phyloP scores from a whole-genome alignment of 345 rosid genomes.

The Gossypium longicalyx region DNA sequence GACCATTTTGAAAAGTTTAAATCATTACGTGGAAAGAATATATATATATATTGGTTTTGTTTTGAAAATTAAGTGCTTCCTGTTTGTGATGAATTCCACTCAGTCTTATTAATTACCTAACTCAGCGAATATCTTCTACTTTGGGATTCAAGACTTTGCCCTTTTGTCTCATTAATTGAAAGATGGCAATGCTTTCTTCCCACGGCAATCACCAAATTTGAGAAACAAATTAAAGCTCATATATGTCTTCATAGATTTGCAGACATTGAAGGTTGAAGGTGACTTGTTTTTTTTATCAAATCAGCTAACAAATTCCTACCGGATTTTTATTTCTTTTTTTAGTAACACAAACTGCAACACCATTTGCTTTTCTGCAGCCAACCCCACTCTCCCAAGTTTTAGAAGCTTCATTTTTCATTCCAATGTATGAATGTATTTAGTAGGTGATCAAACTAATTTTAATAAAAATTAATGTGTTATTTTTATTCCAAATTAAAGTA shows the following conservation, averaged over 20 bases:
- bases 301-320: slow-evolving; percentile 1
- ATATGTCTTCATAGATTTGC: background rate
- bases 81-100: slow-evolving; percentile 26
- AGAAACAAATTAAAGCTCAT: slow-evolving; percentile 4
- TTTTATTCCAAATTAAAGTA: no score
- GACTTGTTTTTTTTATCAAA: slow-evolving; percentile 19
- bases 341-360: background rate
- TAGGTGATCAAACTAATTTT: no score
- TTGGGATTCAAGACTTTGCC: background rate
- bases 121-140: slow-evolving; percentile 1
- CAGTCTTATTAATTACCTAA: slow-evolving; percentile 5
- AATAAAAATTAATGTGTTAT: no score
- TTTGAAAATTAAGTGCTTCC: slow-evolving; percentile 18
- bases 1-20: slow-evolving; percentile 43
- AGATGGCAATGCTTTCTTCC: slow-evolving; percentile 16
- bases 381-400: no score
- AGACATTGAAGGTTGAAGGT: slow-evolving; percentile 7
- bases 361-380: background rate
- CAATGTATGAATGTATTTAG: no score
- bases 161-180: background rate
- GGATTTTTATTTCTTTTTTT: background rate
- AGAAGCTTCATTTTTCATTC: no score
- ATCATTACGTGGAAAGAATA: slow-evolving; percentile 36
- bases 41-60: slow-evolving; percentile 17
- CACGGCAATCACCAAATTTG: slow-evolving; percentile 21